phyloP scores from a whole-genome alignment of 352 stramenopile species.

The Phytophthora pisi region DNA sequence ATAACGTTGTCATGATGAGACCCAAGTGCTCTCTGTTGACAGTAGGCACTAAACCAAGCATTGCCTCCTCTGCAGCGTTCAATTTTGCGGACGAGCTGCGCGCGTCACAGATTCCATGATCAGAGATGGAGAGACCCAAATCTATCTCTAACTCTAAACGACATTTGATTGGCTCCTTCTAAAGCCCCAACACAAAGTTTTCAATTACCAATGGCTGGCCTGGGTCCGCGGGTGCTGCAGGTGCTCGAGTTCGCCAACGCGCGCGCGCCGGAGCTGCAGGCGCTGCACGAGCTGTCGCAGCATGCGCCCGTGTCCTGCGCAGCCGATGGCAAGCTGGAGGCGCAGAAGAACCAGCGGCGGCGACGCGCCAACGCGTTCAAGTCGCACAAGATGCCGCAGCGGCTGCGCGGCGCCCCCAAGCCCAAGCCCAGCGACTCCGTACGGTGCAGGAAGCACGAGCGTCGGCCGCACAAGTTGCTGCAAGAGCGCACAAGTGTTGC shows the following conservation, averaged over 20 bases:
- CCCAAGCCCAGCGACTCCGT: background rate
- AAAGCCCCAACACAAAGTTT: no score
- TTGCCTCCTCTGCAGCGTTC: no score
- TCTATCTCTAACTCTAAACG: no score
- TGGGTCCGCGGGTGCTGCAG: slow-evolving; percentile 70
- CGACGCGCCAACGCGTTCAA: slow-evolving; percentile 85
- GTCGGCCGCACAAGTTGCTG: slow-evolving; percentile 58
- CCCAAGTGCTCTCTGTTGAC: no score
- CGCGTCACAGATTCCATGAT: no score
- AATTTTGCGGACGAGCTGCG: no score
- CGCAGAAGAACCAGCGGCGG: slow-evolving; percentile 69
- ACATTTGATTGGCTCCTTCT: no score
- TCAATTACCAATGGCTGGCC: slow-evolving; percentile 25
- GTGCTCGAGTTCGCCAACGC: slow-evolving; percentile 81
- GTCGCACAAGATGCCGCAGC: slow-evolving; percentile 65
- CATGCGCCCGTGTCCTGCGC: slow-evolving; percentile 21
- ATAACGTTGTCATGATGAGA: no score
- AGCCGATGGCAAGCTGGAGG: slow-evolving; percentile 51
- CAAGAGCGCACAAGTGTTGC: slow-evolving; percentile 1
- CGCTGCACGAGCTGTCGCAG: slow-evolving; percentile 67
- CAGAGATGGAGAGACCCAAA: no score
- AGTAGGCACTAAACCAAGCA: no score
- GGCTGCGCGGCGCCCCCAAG: slow-evolving; percentile 41
- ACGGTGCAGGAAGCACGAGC: slow-evolving; percentile 68
- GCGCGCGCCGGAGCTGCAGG: slow-evolving; percentile 75